phyloP scores from a whole-genome alignment of 768 basidiomycete genomes.

The Lentinula sp. region DNA sequence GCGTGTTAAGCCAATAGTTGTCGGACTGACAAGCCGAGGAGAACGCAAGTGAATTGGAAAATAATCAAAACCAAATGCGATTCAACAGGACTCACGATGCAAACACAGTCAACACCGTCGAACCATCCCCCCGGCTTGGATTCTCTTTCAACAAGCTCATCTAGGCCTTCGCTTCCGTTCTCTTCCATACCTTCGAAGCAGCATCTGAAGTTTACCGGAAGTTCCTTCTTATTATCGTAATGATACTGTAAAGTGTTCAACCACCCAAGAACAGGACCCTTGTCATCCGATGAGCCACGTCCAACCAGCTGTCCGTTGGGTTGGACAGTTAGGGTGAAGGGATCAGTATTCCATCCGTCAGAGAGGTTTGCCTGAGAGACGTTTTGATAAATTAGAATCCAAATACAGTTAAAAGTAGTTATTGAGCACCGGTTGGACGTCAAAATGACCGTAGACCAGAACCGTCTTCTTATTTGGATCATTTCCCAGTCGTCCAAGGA shows the following conservation, averaged over 20 bases:
- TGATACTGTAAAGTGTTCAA: constrained; percentile 88
- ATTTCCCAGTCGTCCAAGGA: constrained; percentile 54
- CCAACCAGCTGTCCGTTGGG: constrained; percentile 65
- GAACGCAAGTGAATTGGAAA: no score
- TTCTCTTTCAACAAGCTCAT: constrained; percentile 78
- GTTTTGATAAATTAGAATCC: neutral
- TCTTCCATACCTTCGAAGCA: constrained; percentile 99
- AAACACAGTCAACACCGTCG: constrained; percentile 84
- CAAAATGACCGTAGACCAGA: constrained; percentile 90
- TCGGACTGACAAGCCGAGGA: constrained; percentile 50
- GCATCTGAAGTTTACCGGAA: constrained; percentile 87
- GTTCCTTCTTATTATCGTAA: constrained; percentile 49
- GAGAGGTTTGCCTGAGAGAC: constrained; percentile 26
- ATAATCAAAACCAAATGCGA: neutral
- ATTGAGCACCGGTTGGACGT: constrained; percentile 79
- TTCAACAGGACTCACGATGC: constrained; percentile 57
- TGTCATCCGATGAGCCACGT: constrained; percentile 87
- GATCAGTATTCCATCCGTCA: constrained; percentile 66
- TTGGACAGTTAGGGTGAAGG: constrained; percentile 52
- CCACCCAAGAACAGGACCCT: constrained; percentile 87
- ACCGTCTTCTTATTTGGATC: constrained; percentile 53
- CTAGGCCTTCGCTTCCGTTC: constrained; percentile 84
- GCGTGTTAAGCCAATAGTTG: constrained; percentile 90
- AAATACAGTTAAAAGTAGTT: neutral
- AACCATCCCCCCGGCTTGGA: constrained; percentile 73